Conservation (phyloP, 768 basidiomycete species). For the Tubosaeta sp. region DNA sequence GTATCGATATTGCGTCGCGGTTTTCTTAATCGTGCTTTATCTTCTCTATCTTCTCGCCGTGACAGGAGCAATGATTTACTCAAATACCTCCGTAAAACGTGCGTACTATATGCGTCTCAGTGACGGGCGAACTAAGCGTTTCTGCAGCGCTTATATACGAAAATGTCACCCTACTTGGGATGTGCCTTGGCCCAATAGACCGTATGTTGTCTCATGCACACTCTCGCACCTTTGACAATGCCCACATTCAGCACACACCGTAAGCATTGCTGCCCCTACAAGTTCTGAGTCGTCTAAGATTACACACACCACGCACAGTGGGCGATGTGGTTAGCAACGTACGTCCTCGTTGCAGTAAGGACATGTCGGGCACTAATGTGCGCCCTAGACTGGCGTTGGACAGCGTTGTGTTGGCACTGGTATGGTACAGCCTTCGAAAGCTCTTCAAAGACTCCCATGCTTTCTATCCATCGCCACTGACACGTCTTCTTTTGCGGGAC, state of each 20-base stretch:
- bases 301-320: not conserved
- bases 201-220: not conserved
- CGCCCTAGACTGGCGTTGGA: conserved; percentile 2
- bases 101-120: not conserved
- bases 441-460: not conserved
- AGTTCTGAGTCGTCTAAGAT: not conserved
- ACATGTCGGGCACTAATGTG: not conserved
- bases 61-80: not conserved
- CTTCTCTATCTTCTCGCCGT: not conserved
- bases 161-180: not conserved
- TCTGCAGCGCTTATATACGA: not conserved
- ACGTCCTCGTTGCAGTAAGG: not conserved
- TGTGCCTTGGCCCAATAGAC: not conserved
- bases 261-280: not conserved
- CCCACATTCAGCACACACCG: not conserved
- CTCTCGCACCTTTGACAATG: not conserved
- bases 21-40: not conserved
- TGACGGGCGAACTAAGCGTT: not conserved
- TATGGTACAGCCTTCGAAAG: conserved; percentile 1
- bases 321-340: not conserved
- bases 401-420: not conserved
- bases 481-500: conserved; percentile 6
- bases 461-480: not conserved
- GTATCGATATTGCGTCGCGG: not conserved
- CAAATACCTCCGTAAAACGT: not conserved